These are phyloP conservation scores for Diplodia mutila DNA, from an alignment of 2,329 filamentous ascomycete species.

Conservation along the genomic window DNA sequence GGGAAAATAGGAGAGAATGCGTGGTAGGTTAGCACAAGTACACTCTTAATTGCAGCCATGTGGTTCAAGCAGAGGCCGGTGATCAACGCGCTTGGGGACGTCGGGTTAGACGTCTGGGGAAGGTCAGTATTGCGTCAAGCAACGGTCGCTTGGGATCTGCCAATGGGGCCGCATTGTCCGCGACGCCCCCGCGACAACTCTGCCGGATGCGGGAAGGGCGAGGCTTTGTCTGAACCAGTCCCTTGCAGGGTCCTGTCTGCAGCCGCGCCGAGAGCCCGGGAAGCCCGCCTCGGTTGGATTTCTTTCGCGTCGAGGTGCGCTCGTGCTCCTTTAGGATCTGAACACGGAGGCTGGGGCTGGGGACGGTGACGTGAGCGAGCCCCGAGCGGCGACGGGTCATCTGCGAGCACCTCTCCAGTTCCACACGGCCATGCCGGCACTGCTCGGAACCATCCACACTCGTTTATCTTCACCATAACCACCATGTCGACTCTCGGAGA, in stretches of 20 bases:
- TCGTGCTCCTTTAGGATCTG: not conserved
- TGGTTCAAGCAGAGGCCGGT: slow-evolving; percentile 1
- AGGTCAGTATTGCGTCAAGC: not conserved
- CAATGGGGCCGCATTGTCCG: not conserved
- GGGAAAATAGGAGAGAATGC: slow-evolving; percentile 2
- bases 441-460: slow-evolving; percentile 19
- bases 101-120: not conserved
- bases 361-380: slow-evolving; percentile 14
- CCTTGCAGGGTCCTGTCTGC: slow-evolving; percentile 10
- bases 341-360: slow-evolving; percentile 1
- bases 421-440: slow-evolving; percentile 9
- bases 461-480: slow-evolving; percentile 3
- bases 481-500: slow-evolving; percentile 1
- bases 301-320: slow-evolving; percentile 11
- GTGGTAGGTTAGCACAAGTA: slow-evolving; percentile 16
- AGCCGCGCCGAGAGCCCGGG: not conserved
- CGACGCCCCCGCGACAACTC: not conserved
- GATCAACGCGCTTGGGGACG: not conserved
- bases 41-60: slow-evolving; percentile 21
- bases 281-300: slow-evolving; percentile 9
- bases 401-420: slow-evolving; percentile 8
- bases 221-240: slow-evolving; percentile 14
- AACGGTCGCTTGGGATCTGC: not conserved
- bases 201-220: slow-evolving; percentile 2
- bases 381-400: slow-evolving; percentile 12